Conservation (phyloP, 345 rosid species). For the Xanthoceras sorbifolium region DNA sequence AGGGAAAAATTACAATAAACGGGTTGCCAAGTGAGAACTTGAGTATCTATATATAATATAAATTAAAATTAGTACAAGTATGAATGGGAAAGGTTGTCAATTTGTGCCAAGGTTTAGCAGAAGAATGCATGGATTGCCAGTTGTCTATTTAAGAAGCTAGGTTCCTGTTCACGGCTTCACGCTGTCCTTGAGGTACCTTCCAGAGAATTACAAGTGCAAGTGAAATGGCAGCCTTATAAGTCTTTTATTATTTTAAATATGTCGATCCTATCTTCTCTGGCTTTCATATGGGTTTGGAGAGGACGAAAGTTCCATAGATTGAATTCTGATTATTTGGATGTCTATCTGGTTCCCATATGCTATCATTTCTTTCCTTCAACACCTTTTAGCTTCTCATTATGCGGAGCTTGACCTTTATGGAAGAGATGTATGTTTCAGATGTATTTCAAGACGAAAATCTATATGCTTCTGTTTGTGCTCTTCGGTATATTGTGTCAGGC, state of each 20-base stretch:
- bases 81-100: background rate
- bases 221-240: background rate
- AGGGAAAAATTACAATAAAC: background rate
- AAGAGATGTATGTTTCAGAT: background rate
- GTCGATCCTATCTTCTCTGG: background rate
- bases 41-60: background rate
- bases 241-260: background rate
- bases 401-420: background rate
- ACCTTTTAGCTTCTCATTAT: background rate
- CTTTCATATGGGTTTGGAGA: background rate
- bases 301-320: background rate
- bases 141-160: background rate
- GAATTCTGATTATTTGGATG: background rate
- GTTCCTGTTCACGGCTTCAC: background rate
- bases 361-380: background rate
- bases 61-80: background rate
- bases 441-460: background rate
- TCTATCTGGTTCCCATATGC: background rate
- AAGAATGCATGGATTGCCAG: background rate
- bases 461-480: background rate
- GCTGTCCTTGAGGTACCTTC: background rate
- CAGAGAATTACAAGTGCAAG: background rate
- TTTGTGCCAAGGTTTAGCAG: background rate
- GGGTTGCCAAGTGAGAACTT: background rate
- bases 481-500: background rate